A percentile compares a stretch with the other conserved stretches of the same genome.
These are phyloP conservation scores for Rhipidocladum racemiflorum DNA, from an alignment of 176 grass and related monocot species.

Conservation along the genomic window DNA sequence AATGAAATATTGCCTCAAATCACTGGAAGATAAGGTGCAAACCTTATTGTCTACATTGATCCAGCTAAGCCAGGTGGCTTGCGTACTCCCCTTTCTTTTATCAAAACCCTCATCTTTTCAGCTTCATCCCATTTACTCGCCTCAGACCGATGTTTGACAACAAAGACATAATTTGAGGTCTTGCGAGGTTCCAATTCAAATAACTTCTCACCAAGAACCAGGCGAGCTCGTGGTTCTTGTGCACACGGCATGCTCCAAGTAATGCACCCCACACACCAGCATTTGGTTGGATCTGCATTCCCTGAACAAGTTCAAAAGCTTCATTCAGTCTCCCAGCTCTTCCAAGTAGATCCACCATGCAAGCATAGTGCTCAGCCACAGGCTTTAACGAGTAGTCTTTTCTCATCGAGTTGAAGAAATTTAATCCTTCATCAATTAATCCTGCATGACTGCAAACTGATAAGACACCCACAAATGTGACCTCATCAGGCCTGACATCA, in stretches of 20 bases:
- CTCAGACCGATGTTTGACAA: slow-evolving; percentile 57
- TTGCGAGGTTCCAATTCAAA: slow-evolving; percentile 51
- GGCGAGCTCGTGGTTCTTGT: slow-evolving; percentile 58
- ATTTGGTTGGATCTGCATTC: slow-evolving; percentile 48
- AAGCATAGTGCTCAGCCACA: slow-evolving; percentile 66
- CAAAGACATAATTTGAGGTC: slow-evolving; percentile 59
- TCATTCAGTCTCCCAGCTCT: slow-evolving; percentile 44
- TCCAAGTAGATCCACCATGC: slow-evolving; percentile 57
- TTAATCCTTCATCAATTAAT: slow-evolving; percentile 49
- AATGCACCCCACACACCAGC: slow-evolving; percentile 59
- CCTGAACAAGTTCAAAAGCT: slow-evolving; percentile 50
- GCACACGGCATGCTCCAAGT: slow-evolving; percentile 50
- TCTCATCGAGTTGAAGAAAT: slow-evolving; percentile 43
- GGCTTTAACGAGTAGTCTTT: slow-evolving; percentile 32
- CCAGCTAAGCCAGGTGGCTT: slow-evolving; percentile 57
- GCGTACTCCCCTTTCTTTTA: slow-evolving; percentile 43
- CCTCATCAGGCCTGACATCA: slow-evolving; percentile 40
- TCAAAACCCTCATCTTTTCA: slow-evolving; percentile 52
- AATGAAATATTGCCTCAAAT: not conserved
- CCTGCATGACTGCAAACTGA: slow-evolving; percentile 49
- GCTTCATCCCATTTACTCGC: slow-evolving; percentile 55
- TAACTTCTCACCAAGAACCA: slow-evolving; percentile 37
- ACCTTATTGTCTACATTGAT: slow-evolving; percentile 28
- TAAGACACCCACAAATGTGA: slow-evolving; percentile 52
- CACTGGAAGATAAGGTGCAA: slow-evolving; percentile 18